Evolutionary conservation across 2,329 filamentous ascomycete genomes (phyloP).

Genomic region (Torrubiellomyces zombiae): DNA sequence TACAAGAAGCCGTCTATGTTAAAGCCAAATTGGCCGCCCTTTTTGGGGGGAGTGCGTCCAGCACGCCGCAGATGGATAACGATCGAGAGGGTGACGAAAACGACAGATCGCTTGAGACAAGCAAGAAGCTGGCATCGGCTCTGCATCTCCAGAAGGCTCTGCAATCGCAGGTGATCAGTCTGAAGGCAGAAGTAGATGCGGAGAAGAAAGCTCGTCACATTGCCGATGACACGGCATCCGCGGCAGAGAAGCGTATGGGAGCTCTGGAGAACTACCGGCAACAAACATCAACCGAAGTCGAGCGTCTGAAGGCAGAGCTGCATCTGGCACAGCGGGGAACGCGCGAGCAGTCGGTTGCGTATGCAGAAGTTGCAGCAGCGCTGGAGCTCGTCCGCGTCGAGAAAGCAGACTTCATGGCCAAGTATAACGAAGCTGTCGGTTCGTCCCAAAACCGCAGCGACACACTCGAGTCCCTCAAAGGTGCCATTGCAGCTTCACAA

Average conservation of each 20-base stretch:
- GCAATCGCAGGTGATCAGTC: conserved; percentile 55
- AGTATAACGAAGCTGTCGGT: conserved; percentile 49
- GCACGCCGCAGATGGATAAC: conserved; percentile 40
- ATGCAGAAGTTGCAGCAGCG: conserved; percentile 59
- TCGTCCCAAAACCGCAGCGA: conserved; percentile 52
- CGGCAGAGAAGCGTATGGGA: conserved; percentile 64
- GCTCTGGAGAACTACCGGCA: conserved; percentile 77
- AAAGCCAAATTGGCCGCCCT: conserved; percentile 84
- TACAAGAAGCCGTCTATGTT: conserved; percentile 86
- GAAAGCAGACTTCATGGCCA: conserved; percentile 57
- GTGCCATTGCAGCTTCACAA: conserved; percentile 62
- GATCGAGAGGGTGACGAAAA: conserved; percentile 45
- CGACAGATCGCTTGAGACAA: conserved; percentile 47
- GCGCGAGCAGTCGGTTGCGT: conserved; percentile 64
- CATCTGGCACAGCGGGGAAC: conserved; percentile 63
- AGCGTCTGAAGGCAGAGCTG: conserved; percentile 70
- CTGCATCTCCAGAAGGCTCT: conserved; percentile 66
- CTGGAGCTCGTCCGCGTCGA: conserved; percentile 69
- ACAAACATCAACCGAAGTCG: conserved; percentile 67
- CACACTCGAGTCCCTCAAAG: conserved; percentile 58
- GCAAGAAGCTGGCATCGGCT: conserved; percentile 65
- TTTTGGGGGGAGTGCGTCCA: conserved; percentile 42
- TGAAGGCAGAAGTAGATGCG: conserved; percentile 55
- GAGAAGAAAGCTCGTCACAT: conserved; percentile 69
- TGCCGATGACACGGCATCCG: conserved; percentile 73